Conservation (phyloP, 495 filamentous ascomycete species). For the Annulohypoxylon moriforme region DNA sequence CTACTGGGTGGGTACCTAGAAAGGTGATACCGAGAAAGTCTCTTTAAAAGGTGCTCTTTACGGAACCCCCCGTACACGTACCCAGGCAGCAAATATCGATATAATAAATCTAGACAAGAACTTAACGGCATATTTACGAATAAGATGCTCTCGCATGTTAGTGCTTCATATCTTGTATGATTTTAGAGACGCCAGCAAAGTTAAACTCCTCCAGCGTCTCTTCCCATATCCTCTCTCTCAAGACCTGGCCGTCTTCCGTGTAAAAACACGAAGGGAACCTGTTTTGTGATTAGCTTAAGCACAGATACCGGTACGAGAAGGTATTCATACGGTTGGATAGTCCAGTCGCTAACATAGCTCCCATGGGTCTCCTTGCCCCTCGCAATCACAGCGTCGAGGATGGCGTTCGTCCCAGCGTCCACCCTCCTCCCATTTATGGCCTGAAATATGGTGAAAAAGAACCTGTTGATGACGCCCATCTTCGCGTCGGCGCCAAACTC, state of each 20-base stretch:
- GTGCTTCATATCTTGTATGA: constrained; percentile 43
- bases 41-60: too few species aligned
- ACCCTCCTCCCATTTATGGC: constrained; percentile 46
- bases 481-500: constrained; percentile 44
- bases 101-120: too few species aligned
- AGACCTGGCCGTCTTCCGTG: constrained; percentile 51
- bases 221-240: constrained; percentile 54
- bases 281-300: background rate
- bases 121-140: background rate
- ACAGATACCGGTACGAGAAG: background rate
- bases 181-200: constrained; percentile 52
- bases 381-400: constrained; percentile 53
- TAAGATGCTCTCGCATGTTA: background rate
- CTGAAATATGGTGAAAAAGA: constrained; percentile 41
- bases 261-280: constrained; percentile 47
- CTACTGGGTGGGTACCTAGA: too few species aligned
- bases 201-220: constrained; percentile 60
- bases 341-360: constrained; percentile 57
- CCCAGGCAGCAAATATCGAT: too few species aligned
- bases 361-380: constrained; percentile 60
- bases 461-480: constrained; percentile 4
- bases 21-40: too few species aligned
- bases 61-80: too few species aligned
- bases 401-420: constrained; percentile 50
- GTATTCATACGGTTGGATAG: constrained; percentile 52